Percentiles rank a stretch among this genome's conserved stretches.
Evolutionary conservation across 176 grass and related monocot genomes (phyloP).

Genomic region (Rhynchospora tenuis): DNA sequence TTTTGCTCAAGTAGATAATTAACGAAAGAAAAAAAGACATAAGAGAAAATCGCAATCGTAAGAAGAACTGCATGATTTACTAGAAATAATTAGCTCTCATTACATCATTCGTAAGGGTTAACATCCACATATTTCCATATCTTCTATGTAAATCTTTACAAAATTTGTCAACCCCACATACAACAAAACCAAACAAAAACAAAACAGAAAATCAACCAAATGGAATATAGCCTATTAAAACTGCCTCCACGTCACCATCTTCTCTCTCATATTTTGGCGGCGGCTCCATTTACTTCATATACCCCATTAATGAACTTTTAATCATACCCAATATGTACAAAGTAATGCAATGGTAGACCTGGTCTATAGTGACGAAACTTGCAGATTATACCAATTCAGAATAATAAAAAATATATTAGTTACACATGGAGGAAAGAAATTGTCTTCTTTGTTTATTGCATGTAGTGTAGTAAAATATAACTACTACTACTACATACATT

Average conservation of each 20-base stretch:
- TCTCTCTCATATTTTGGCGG: constrained; percentile 2
- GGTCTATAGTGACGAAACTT: background rate
- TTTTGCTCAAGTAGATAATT: background rate
- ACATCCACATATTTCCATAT: constrained; percentile 6
- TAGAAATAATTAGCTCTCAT: background rate
- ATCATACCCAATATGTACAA: background rate
- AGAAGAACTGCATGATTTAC: background rate
- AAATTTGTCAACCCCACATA: constrained; percentile 31
- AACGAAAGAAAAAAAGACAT: background rate
- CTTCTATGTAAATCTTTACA: constrained; percentile 16
- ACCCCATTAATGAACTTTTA: background rate
- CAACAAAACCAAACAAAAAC: background rate
- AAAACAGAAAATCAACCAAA: background rate
- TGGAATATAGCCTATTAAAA: background rate
- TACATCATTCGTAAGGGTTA: constrained; percentile 21
- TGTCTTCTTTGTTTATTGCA: background rate
- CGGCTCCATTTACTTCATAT: background rate
- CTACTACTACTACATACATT: too few species aligned
- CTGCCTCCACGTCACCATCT: background rate
- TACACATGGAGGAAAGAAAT: background rate
- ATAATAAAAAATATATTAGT: background rate
- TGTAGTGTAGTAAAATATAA: too few species aligned
- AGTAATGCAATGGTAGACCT: background rate
- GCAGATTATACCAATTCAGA: background rate
- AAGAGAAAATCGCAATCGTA: background rate